Evolutionary conservation across 2,329 filamentous ascomycete genomes (phyloP), one percentile per base, ranked within the genome.

Genomic region (Penicillium sp.): DNA sequence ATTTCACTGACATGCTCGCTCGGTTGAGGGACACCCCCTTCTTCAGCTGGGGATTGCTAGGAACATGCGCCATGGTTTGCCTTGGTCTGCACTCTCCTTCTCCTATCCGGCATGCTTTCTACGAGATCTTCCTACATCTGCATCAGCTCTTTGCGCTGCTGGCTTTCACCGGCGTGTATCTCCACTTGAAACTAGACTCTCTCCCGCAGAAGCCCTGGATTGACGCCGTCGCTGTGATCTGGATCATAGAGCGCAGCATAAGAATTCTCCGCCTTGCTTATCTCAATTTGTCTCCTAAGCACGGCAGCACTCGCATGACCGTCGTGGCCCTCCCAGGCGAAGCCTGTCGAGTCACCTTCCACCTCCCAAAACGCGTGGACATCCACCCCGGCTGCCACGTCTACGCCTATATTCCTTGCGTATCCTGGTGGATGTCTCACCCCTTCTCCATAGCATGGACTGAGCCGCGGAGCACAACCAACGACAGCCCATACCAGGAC

Each of bases 101-200:
- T 2, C 88, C 92, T 0, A 70, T 99, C 49, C 87, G 94, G 58
- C 93, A 97, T 73, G 92, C 92, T 37, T 97, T 96, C 72, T 99
- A 99, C 77, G 94, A 99, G 77, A 95, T 91, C 1, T 99, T 99
- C 60, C 63, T 80, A 23, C 76, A 79, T 57, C 61, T 79, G 6
- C 78, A 81, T 63, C 77, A 79, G 56, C 60, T 78, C 12, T 69
- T 73, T 22, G 78, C 75, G 9, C 59, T 79, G 15, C 46, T 75
- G n/a, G 69, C 75, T 15, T 67, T 79, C 50, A 49, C 78, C 14
- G 78, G 77, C 9, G 69, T 79, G 33, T 79, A 77, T 55, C 40
- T 76, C 22, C 79, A 81, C 58, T 61, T 79, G 26, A 59, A 73
- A 23, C 53, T 77, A 2, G 75, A 77, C 60, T 67, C 62, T 15